These are phyloP conservation scores for Fusarium beomiforme DNA, from an alignment of 2,329 filamentous ascomycete species.

Conservation along the genomic window DNA sequence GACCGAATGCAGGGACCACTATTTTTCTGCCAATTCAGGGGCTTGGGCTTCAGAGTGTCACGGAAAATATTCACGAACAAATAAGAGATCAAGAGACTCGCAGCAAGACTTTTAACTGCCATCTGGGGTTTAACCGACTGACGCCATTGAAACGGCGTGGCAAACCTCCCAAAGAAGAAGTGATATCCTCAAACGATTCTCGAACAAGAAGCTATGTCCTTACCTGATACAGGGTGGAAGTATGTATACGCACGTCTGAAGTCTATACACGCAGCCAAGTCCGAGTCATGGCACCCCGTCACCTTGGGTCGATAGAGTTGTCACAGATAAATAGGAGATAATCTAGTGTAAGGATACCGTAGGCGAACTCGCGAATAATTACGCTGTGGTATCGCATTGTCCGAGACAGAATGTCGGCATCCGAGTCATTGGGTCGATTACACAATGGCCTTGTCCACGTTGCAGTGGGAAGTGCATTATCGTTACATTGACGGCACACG, in stretches of 20 bases:
- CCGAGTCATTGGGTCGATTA: slow-evolving; percentile 1
- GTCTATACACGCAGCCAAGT: neutral
- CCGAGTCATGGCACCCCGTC: neutral
- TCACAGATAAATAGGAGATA: neutral
- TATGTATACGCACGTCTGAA: neutral
- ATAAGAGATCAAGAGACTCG: neutral
- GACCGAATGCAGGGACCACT: slow-evolving; percentile 36
- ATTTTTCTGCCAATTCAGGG: slow-evolving; percentile 12
- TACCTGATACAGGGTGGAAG: neutral
- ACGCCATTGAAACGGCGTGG: slow-evolving; percentile 9
- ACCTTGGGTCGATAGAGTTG: neutral
- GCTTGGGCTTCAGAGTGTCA: slow-evolving; percentile 33
- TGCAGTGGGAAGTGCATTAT: neutral
- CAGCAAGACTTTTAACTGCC: neutral
- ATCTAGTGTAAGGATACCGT: neutral
- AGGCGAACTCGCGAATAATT: neutral
- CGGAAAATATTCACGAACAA: slow-evolving; percentile 9
- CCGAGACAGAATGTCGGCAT: slow-evolving; percentile 1
- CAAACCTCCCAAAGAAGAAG: neutral
- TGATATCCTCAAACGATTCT: neutral
- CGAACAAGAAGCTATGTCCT: neutral
- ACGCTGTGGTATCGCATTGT: neutral
- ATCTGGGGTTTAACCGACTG: neutral
- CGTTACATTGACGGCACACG: slow-evolving; percentile 9
- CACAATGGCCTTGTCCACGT: neutral